Evolutionary conservation across 1,284 basidiomycete genomes (phyloP), one percentile per base, ranked within the genome.

Genomic region (Malassezia caprae): DNA sequence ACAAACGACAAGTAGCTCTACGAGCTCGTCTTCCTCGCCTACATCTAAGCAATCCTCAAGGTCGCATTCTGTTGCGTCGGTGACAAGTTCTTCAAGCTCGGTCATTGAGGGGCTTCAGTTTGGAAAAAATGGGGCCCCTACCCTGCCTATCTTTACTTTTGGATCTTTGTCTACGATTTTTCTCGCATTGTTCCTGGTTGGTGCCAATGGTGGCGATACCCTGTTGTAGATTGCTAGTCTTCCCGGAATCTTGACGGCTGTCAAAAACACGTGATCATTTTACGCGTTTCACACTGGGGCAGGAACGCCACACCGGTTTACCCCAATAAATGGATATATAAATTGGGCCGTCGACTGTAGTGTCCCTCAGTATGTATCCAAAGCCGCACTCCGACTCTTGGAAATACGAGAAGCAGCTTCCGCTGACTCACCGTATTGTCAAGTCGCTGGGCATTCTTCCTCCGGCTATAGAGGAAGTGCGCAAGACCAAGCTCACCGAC

Each of bases 301-400:
- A 15, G 10, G 15, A 11, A 19, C 19, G 37, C 37, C 19, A 21
- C 37, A 5, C 1, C 12, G 4, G 10, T 2, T 21, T 39, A 42
- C 42, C 15, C 28, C 42, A 43, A 43, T 8, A 28, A n/a, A 27
- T 15, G 10, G 1, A 2, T n/a, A 10, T 30, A 43, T 26, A 43
- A 27, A 28, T 11, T 17, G 24, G 6, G 24, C 17, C 24, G 5
- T 19, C 19, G 24, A 11, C 3, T 11, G 17, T 8, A 2, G 13
- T 4, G 8, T 34, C n/a, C 4, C 19, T 31, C 2, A 8, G 19
- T 17, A 40, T 49, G 48, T 24, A 41, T 41, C 39, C 39, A 2
- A 32, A 24, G 27, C 53, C 49, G 3, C 24, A 47, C n/a, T 24
- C 49, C 15, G 49, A 50, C 26, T 4, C 30, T 34, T 56, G 49